phyloP scores from a whole-genome alignment of 1,139 yeast species.

The Scheffersomyces illinoinensis region DNA sequence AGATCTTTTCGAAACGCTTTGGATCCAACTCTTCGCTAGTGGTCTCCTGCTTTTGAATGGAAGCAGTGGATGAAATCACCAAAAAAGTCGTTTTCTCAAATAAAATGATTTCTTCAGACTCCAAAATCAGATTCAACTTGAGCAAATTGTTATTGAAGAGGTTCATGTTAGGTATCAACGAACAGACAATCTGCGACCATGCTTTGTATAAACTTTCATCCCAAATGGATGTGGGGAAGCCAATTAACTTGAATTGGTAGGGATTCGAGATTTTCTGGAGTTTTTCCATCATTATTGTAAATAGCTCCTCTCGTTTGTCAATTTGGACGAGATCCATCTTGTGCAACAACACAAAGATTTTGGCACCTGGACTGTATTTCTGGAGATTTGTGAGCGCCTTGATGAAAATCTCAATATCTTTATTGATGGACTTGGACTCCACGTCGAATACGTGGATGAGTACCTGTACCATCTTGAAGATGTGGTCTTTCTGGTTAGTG shows the following conservation, averaged over 20 bases:
- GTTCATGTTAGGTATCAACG: constrained; percentile 89
- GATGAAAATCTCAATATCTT: constrained; percentile 89
- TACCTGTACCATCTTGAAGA: constrained; percentile 96
- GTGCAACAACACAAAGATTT: constrained; percentile 87
- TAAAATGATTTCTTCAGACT: constrained; percentile 87
- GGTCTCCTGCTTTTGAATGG: constrained; percentile 25
- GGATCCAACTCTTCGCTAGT: constrained; percentile 59
- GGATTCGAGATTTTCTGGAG: constrained; percentile 76
- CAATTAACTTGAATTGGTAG: constrained; percentile 75
- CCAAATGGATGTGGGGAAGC: constrained; percentile 97
- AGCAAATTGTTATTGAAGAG: constrained; percentile 74
- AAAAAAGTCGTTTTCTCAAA: constrained; percentile 93
- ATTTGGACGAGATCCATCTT: constrained; percentile 95
- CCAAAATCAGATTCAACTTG: constrained; percentile 71
- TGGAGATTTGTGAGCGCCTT: constrained; percentile 80
- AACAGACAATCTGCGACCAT: constrained; percentile 95
- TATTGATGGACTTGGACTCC: constrained; percentile 86
- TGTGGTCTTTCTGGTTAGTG: constrained; percentile 83
- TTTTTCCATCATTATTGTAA: constrained; percentile 80
- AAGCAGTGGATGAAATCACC: constrained; percentile 75
- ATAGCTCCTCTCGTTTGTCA: constrained; percentile 82
- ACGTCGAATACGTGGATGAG: constrained; percentile 96
- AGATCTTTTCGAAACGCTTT: constrained; percentile 89
- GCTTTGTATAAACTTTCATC: constrained; percentile 95
- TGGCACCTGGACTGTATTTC: constrained; percentile 87